A percentile compares a stretch with the other conserved stretches of the same genome.
Conservation (phyloP, 2,329 filamentous ascomycete genomes). For the Fusarium sp. region DNA sequence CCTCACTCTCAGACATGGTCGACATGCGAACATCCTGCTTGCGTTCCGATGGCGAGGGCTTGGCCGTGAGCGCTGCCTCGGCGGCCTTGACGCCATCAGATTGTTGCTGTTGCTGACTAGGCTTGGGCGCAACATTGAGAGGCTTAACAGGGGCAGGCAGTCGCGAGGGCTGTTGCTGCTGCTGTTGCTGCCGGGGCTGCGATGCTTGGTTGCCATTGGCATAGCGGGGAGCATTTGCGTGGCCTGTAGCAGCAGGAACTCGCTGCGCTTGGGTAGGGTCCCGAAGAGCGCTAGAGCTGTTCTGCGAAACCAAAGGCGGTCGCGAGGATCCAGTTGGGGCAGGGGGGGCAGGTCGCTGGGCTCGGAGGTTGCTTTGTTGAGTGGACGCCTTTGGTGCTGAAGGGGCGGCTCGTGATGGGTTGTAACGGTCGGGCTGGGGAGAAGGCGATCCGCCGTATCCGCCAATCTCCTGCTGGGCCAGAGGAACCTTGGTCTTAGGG, state of each 20-base stretch:
- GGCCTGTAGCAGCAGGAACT: slow-evolving; percentile 57
- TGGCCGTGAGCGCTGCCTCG: slow-evolving; percentile 88
- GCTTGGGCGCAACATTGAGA: slow-evolving; percentile 80
- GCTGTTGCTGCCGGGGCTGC: slow-evolving; percentile 60
- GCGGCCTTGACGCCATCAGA: slow-evolving; percentile 86
- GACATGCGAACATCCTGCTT: slow-evolving; percentile 98
- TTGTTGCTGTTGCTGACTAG: slow-evolving; percentile 59
- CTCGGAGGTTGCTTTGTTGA: slow-evolving; percentile 69
- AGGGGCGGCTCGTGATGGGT: slow-evolving; percentile 87
- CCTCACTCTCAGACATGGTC: slow-evolving; percentile 95
- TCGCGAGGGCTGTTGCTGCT: slow-evolving; percentile 61
- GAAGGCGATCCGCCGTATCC: slow-evolving; percentile 58
- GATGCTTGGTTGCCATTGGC: slow-evolving; percentile 66
- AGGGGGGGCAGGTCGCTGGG: slow-evolving; percentile 87
- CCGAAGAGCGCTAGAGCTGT: slow-evolving; percentile 60
- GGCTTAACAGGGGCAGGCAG: slow-evolving; percentile 79
- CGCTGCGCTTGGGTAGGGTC: slow-evolving; percentile 56
- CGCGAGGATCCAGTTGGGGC: slow-evolving; percentile 61
- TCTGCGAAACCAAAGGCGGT: slow-evolving; percentile 62
- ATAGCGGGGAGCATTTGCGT: slow-evolving; percentile 68
- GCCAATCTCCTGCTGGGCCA: slow-evolving; percentile 92
- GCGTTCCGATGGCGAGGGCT: slow-evolving; percentile 77
- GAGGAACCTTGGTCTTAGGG: slow-evolving; percentile 81
- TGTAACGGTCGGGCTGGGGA: slow-evolving; percentile 77
- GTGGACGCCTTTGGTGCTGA: slow-evolving; percentile 74